These are phyloP conservation scores for Priceomyces fermenticarens DNA, from an alignment of 805 yeast genomes.

Conservation along the genomic window DNA sequence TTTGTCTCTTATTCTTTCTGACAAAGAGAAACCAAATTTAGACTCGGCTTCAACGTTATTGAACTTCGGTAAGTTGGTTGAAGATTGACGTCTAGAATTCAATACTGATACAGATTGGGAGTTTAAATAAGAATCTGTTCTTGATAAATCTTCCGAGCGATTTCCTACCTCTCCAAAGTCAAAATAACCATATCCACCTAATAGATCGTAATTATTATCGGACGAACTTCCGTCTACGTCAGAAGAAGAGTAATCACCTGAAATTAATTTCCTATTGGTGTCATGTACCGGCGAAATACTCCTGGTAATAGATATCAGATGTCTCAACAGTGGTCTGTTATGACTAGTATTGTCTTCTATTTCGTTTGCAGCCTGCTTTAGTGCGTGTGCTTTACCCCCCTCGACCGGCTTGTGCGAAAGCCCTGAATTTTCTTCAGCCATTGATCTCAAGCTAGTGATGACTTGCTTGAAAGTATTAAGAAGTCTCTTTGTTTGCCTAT, in stretches of 20 bases:
- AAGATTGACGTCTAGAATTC: constrained; percentile 29
- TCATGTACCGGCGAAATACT: constrained; percentile 16
- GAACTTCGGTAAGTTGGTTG: constrained; percentile 19
- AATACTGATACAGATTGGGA: constrained; percentile 22
- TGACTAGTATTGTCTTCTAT: constrained; percentile 28
- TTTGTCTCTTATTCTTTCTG: constrained; percentile 37
- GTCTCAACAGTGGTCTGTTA: constrained; percentile 18
- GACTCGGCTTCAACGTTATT: constrained; percentile 15
- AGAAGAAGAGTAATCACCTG: constrained; percentile 23
- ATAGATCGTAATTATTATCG: constrained; percentile 28
- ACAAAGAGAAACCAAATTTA: constrained; percentile 28
- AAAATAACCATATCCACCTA: constrained; percentile 88
- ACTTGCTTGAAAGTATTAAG: constrained; percentile 64
- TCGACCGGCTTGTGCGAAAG: constrained; percentile 29
- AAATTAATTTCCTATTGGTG: constrained; percentile 1
- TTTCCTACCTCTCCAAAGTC: constrained; percentile 66
- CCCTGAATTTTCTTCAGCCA: constrained; percentile 37
- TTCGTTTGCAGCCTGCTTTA: constrained; percentile 32
- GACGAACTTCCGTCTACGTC: constrained; percentile 8
- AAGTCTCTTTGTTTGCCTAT: constrained; percentile 81
- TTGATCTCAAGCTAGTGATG: constrained; percentile 55
- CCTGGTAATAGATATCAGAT: constrained; percentile 22
- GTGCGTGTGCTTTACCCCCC: constrained; percentile 28
- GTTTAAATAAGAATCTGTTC: constrained; percentile 29
- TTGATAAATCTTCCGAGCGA: constrained; percentile 40